Conservation (phyloP, 805 yeast species). For the Yarrowia phangngaensis region DNA sequence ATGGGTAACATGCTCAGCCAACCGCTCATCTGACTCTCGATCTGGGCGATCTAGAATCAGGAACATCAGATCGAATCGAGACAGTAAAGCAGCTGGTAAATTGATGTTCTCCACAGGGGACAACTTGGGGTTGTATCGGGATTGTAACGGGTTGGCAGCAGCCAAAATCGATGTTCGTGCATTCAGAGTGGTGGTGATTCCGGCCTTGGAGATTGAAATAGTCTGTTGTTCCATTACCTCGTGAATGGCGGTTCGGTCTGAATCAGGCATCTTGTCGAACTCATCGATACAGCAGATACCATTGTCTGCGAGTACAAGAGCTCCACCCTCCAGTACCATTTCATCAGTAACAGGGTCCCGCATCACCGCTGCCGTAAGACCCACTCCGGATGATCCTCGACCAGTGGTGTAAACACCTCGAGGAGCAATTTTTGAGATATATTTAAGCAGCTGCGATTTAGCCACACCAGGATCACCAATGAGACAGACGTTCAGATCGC, state of each 20-base stretch:
- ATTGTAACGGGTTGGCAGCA: slow-evolving; percentile 97
- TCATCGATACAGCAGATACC: slow-evolving; percentile 98
- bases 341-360: slow-evolving; percentile 96
- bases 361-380: slow-evolving; percentile 98
- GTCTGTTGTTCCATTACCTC: slow-evolving; percentile 99
- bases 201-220: slow-evolving; percentile 96
- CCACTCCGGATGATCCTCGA: slow-evolving; percentile 99
- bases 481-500: slow-evolving; percentile 89
- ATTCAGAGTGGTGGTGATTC: slow-evolving; percentile 91
- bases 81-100: slow-evolving; percentile 90
- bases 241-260: slow-evolving; percentile 95
- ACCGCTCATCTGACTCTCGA: slow-evolving; percentile 71
- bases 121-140: slow-evolving; percentile 83
- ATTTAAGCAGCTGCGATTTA: slow-evolving; percentile 89
- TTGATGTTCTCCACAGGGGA: slow-evolving; percentile 95
- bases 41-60: slow-evolving; percentile 81
- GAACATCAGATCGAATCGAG: slow-evolving; percentile 89
- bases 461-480: slow-evolving; percentile 99
- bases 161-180: slow-evolving; percentile 95
- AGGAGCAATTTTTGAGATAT: slow-evolving; percentile 89
- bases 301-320: slow-evolving; percentile 96
- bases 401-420: slow-evolving; percentile 97
- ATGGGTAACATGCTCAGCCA: slow-evolving; percentile 90
- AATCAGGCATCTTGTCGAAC: slow-evolving; percentile 96
- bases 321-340: slow-evolving; percentile 95